phyloP scores from a whole-genome alignment of 2,329 filamentous ascomycete species.

The Tolypocladium tropicale region DNA sequence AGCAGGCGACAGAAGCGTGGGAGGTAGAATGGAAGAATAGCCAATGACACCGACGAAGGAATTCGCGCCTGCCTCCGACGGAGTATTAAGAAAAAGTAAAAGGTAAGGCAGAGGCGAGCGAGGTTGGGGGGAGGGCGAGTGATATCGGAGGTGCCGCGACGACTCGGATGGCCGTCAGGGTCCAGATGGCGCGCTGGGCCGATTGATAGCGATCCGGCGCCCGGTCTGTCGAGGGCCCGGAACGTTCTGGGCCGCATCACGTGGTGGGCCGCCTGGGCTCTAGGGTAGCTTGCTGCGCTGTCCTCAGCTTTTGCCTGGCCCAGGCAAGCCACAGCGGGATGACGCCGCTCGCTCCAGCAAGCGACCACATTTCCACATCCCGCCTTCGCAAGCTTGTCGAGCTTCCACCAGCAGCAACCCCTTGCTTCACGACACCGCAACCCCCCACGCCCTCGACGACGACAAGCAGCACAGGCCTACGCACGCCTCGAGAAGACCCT shows the following conservation, averaged over 20 bases:
- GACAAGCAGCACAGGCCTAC: background rate
- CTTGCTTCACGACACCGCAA: background rate
- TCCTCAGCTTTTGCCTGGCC: background rate
- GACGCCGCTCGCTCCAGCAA: slow-evolving; percentile 8
- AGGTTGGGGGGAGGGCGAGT: background rate
- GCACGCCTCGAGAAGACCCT: background rate
- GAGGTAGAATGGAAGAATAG: background rate
- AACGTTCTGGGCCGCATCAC: slow-evolving; percentile 3
- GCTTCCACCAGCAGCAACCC: background rate
- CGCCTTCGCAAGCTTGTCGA: background rate
- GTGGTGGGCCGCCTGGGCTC: background rate
- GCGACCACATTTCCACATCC: slow-evolving; percentile 25
- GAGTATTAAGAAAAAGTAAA: background rate
- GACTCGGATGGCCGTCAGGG: background rate
- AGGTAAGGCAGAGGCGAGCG: background rate
- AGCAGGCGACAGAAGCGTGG: background rate
- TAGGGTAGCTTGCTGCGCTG: background rate
- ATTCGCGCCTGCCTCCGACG: background rate
- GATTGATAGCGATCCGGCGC: background rate
- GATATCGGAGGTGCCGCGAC: background rate
- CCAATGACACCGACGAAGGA: no score
- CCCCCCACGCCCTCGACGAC: background rate
- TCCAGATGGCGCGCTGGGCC: background rate
- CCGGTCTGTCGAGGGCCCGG: background rate
- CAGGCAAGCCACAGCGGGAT: background rate